Evolutionary conservation across 768 basidiomycete species (phyloP).

Genomic region (Lactarius hatsudake): DNA sequence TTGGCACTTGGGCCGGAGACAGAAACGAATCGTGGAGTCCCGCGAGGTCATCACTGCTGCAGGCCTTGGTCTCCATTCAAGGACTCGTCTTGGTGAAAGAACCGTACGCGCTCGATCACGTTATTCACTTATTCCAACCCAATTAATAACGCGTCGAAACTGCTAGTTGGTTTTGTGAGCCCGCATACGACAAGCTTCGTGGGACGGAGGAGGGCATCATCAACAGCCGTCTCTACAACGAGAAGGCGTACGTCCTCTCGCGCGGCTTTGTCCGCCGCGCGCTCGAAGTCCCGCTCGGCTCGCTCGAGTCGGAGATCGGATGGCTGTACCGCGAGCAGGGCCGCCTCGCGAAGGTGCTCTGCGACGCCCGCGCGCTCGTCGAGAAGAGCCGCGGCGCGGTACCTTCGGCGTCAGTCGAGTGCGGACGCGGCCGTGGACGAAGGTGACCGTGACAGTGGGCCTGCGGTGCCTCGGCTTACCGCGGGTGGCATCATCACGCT

Average conservation of each 20-base stretch:
- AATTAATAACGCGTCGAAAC: background rate
- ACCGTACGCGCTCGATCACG: constrained; percentile 57
- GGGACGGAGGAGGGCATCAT: constrained; percentile 88
- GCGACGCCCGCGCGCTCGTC: constrained; percentile 59
- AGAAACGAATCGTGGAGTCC: constrained; percentile 85
- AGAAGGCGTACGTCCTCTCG: constrained; percentile 90
- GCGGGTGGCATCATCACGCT: constrained; percentile 77
- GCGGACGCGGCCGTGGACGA: constrained; percentile 31
- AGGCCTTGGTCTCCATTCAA: constrained; percentile 92
- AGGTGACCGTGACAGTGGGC: constrained; percentile 35
- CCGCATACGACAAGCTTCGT: constrained; percentile 87
- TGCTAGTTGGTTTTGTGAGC: constrained; percentile 83
- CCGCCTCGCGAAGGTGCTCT: constrained; percentile 66
- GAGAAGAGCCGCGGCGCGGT: constrained; percentile 58
- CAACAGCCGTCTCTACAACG: constrained; percentile 89
- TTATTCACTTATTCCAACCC: background rate
- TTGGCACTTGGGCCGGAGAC: constrained; percentile 92
- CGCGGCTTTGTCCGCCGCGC: constrained; percentile 89
- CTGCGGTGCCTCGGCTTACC: constrained; percentile 72
- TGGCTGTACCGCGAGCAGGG: constrained; percentile 68
- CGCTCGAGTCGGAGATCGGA: constrained; percentile 67
- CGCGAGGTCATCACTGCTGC: constrained; percentile 78
- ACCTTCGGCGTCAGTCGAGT: constrained; percentile 24
- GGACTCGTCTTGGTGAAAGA: constrained; percentile 90
- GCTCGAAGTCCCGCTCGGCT: constrained; percentile 71